A percentile compares a stretch with the other conserved stretches of the same genome.
Evolutionary conservation across 129 eudicot genomes (phyloP).

Genomic region (Arctium lappa): DNA sequence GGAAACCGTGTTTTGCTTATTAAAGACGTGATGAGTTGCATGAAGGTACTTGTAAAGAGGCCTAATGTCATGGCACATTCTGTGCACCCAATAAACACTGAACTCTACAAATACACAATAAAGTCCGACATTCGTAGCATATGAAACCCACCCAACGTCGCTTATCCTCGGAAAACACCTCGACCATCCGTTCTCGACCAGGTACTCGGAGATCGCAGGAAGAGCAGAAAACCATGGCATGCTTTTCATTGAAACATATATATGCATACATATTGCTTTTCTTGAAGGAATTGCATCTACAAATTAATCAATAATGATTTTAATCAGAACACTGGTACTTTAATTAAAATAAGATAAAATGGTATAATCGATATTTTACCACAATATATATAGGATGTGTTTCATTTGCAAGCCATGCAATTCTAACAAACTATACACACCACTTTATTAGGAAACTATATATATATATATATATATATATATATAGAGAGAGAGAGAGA

Average conservation of each 20-base stretch:
- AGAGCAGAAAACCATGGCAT: constrained; percentile 38
- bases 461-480: too few relatives aligned
- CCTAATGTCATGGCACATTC: constrained; percentile 46
- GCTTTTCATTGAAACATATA: constrained; percentile 40
- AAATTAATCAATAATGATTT: not conserved
- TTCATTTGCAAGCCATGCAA: too few relatives aligned
- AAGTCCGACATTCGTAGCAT: constrained; percentile 10
- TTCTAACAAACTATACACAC: too few relatives aligned
- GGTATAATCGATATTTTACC: not conserved
- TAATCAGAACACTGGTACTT: not conserved
- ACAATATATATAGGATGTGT: too few relatives aligned
- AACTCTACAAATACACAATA: constrained; percentile 41
- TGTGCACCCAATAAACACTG: constrained; percentile 47
- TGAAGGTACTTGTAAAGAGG: constrained; percentile 54
- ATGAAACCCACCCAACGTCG: constrained; percentile 35
- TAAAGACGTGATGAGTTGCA: constrained; percentile 45
- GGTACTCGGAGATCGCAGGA: constrained; percentile 37
- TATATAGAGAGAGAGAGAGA: too few relatives aligned
- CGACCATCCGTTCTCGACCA: constrained; percentile 51
- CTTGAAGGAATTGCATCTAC: constrained; percentile 41
- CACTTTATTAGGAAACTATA: too few relatives aligned
- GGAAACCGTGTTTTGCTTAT: constrained; percentile 46
- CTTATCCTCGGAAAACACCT: constrained; percentile 35
- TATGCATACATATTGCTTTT: constrained; percentile 38
- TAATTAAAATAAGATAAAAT: too few relatives aligned